phyloP scores from a whole-genome alignment of 2,329 filamentous ascomycete species.

The Aspergillus fructus region DNA sequence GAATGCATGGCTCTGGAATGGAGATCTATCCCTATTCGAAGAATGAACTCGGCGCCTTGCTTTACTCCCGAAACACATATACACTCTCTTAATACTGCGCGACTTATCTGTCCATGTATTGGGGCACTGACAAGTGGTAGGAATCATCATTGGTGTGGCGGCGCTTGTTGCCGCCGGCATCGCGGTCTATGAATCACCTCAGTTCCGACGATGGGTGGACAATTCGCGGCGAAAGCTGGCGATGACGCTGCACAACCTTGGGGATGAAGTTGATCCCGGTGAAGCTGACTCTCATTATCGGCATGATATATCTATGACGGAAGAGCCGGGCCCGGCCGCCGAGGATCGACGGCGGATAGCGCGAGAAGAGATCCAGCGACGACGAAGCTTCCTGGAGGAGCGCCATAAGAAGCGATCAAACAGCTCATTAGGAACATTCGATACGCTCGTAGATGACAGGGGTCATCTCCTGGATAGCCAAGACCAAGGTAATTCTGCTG shows the following conservation, averaged over 20 bases:
- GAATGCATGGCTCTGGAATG: slow-evolving; percentile 11
- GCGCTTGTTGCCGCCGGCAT: slow-evolving; percentile 63
- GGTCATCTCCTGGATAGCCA: slow-evolving; percentile 32
- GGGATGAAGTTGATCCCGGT: slow-evolving; percentile 58
- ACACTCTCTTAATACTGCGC: neutral
- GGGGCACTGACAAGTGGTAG: slow-evolving; percentile 37
- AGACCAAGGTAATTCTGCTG: slow-evolving; percentile 18
- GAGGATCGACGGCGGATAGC: slow-evolving; percentile 45
- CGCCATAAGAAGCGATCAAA: slow-evolving; percentile 28
- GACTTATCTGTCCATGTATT: neutral
- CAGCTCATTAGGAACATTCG: slow-evolving; percentile 37
- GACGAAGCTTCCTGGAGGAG: slow-evolving; percentile 41
- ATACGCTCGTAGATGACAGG: slow-evolving; percentile 46
- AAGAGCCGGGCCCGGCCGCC: slow-evolving; percentile 45
- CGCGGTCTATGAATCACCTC: slow-evolving; percentile 63
- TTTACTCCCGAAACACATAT: neutral
- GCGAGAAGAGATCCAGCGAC: slow-evolving; percentile 47
- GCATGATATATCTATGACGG: slow-evolving; percentile 49
- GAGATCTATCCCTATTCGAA: neutral
- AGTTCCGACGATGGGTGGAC: slow-evolving; percentile 63
- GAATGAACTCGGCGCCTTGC: slow-evolving; percentile 9
- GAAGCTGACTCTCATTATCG: slow-evolving; percentile 28
- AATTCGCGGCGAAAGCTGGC: slow-evolving; percentile 62
- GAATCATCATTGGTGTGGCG: slow-evolving; percentile 62
- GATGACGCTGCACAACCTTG: slow-evolving; percentile 57